Conservation (phyloP, 176 grass and related monocot genomes). For the Eragrostis nindensis region DNA sequence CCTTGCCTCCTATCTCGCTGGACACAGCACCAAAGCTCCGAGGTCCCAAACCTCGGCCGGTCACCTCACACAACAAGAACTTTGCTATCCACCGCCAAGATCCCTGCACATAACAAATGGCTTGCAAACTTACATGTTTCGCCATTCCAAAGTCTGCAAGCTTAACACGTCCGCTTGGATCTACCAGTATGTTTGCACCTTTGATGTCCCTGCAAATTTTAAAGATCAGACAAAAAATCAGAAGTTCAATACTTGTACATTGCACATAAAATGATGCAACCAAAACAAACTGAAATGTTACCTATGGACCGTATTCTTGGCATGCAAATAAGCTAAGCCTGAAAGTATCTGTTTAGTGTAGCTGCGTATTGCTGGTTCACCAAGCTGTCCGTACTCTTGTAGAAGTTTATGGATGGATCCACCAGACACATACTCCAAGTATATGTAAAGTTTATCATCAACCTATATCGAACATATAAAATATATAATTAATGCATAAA, state of each 20-base stretch:
- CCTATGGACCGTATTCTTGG: slow-evolving; percentile 97
- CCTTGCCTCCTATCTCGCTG: background rate
- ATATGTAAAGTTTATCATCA: slow-evolving; percentile 95
- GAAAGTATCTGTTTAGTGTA: slow-evolving; percentile 99
- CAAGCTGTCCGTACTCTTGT: slow-evolving; percentile 94
- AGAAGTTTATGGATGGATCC: slow-evolving; percentile 99
- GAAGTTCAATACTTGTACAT: background rate
- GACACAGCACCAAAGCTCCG: background rate
- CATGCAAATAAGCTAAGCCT: slow-evolving; percentile 94
- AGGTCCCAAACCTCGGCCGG: background rate
- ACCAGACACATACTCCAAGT: slow-evolving; percentile 98
- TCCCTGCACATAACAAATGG: slow-evolving; percentile 1
- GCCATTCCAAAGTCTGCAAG: slow-evolving; percentile 99
- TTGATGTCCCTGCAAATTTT: slow-evolving; percentile 86
- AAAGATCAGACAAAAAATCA: slow-evolving; percentile 35
- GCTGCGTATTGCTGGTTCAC: slow-evolving; percentile 94
- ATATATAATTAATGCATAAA: slow-evolving; percentile 30
- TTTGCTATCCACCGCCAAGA: background rate
- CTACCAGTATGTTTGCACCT: slow-evolving; percentile 98
- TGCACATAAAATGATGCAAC: slow-evolving; percentile 17
- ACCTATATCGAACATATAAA: slow-evolving; percentile 57
- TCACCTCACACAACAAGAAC: background rate
- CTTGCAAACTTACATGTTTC: slow-evolving; percentile 77
- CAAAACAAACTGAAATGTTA: slow-evolving; percentile 45
- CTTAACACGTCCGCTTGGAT: slow-evolving; percentile 97